Evolutionary conservation across 2,329 filamentous ascomycete genomes (phyloP).

Genomic region (Aspergillus sp.): DNA sequence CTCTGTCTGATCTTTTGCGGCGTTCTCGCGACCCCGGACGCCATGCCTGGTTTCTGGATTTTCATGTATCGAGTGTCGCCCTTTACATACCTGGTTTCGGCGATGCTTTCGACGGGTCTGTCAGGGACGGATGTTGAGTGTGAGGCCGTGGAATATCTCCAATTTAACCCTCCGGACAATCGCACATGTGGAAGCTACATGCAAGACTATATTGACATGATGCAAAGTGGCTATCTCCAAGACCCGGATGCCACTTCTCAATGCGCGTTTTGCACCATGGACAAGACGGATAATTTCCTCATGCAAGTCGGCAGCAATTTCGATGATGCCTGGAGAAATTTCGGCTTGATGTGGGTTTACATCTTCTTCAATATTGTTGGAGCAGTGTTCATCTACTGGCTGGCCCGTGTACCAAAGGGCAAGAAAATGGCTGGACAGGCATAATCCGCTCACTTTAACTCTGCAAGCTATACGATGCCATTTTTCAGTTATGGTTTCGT

Average conservation of each 20-base stretch:
- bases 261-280: slow-evolving; percentile 53
- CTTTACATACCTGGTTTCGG: slow-evolving; percentile 61
- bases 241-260: slow-evolving; percentile 45
- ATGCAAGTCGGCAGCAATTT: slow-evolving; percentile 43
- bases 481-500: slow-evolving; percentile 34
- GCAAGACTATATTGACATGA: slow-evolving; percentile 35
- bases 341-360: slow-evolving; percentile 68
- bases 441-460: background rate
- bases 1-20: slow-evolving; percentile 61
- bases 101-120: slow-evolving; percentile 42
- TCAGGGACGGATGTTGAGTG: slow-evolving; percentile 31
- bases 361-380: slow-evolving; percentile 63
- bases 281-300: slow-evolving; percentile 51
- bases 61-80: slow-evolving; percentile 73
- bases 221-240: slow-evolving; percentile 42
- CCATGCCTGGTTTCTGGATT: slow-evolving; percentile 71
- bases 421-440: slow-evolving; percentile 41
- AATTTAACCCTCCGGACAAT: slow-evolving; percentile 52
- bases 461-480: too few species aligned
- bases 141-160: slow-evolving; percentile 31
- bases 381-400: slow-evolving; percentile 63
- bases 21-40: slow-evolving; percentile 51
- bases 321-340: slow-evolving; percentile 63
- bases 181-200: slow-evolving; percentile 61
- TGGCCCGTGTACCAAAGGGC: slow-evolving; percentile 56